Evolutionary conservation across 441 rosid species (phyloP), one percentile per base, ranked within the genome.

Genomic region (Daphne laureola): DNA sequence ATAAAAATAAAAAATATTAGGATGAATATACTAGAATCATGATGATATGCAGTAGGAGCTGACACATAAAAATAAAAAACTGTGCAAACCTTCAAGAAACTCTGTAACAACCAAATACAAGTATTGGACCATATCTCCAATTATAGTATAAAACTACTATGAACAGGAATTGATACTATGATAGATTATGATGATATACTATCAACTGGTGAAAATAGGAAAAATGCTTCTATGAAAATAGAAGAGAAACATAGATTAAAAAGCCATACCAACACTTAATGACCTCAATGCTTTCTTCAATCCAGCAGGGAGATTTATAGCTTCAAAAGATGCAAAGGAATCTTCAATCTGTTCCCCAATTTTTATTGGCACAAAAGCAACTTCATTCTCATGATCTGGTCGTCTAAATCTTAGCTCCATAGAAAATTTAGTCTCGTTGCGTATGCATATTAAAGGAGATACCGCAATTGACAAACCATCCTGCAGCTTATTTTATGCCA

Each of bases 371-470:
- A 83, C 68, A 61, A 70, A 73, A 42, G 81, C 91, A 75, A 70
- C 82, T 41, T 67, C 83, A 71, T 76, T 79, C 64, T 69, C 78
- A 61, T 76, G 78, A 63, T 80, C 77, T 53, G 88, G 81, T 61
- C 95, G 70, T 68, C 76, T 90, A 74, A 93, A 87, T 53, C 81
- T 86, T 56, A 93, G 77, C 75, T 83, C 93, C 81, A 87, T 65
- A 38, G 94, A 68, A 64, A 89, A 77, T 56, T 77, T 68, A 63
- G 99, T 93, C 67, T 75, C 97, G 65, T 93, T 93, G 69, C 79
- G 82, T 64, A 93, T 84, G 71, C 85, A 87, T 73, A 72, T 75
- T 70, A 87, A 77, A 66, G 99, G 97, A 72, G 97, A 89, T 69
- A 85, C 83, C 64, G 69, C 79, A 73, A 93, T 67, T 46, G 89